Base-by-base conservation (phyloP, 23 red algal genomes). In the Gracilaria domingensis region DNA sequence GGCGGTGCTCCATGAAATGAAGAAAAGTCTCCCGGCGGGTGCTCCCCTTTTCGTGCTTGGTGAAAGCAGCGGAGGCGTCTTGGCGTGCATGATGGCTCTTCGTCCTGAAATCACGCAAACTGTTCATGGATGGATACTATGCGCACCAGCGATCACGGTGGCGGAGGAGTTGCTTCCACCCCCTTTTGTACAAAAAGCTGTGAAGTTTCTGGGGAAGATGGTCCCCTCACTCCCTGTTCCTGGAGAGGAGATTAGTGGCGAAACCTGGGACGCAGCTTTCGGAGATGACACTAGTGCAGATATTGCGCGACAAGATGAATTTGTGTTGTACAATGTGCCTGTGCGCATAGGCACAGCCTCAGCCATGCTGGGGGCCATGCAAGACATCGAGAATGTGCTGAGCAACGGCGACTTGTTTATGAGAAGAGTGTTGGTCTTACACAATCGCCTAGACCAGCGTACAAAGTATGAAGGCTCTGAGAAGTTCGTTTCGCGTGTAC, bases 191-290 rank as follows among this genome's bases (percentile, higher is more conserved):
- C 37, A 66, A 55, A 48, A 70, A 21, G 61, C 62, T 9, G 60
- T 85, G 24, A 85, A 50, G 30, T 14, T 48, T 40, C 28, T 85
- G 12, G 81, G n/a, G n/a, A 42, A 64, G 36, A 9, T 85, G 13
- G 11, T 70, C 2, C 81, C 81, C 4, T n/a, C 18, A 24, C 56
- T 85, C 12, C 56, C 39, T 8, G 81, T 85, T 21, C 81, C 81
- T 4, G 81, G 81, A 6, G 81, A 85, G 30, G 38, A 66, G 8
- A 64, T 85, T 28, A 66, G 81, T 29, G 81, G 81, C 17, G 81
- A 85, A 50, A 70, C 81, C 23, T 85, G 81, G 81, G 60, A 44
- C 61, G 24, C 29, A 39, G 60, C 81, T 48, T 85, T 85, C 64
- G 81, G 81, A 29, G 56, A 66, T 44, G 59, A 38, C 0, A 49